These are phyloP conservation scores for Fragosphaeria purpurea DNA, from an alignment of 2,329 filamentous ascomycete species.

Conservation along the genomic window DNA sequence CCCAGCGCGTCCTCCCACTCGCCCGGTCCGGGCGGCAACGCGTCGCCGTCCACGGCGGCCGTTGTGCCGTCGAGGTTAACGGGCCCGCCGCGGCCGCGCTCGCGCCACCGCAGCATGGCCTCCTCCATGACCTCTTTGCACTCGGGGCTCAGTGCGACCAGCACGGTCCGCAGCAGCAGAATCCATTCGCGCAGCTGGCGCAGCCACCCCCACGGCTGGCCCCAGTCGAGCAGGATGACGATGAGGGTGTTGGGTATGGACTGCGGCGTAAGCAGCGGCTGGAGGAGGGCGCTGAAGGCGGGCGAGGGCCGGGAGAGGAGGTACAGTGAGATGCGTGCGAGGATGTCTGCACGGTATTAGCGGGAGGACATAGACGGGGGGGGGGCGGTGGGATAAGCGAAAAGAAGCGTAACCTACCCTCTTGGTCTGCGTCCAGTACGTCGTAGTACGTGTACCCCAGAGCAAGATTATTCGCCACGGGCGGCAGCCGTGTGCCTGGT, in stretches of 20 bases:
- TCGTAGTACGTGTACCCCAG: conserved; percentile 93
- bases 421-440: conserved; percentile 85
- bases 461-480: conserved; percentile 84
- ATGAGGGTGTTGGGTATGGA: conserved; percentile 79
- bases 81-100: conserved; percentile 58
- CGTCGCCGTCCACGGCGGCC: conserved; percentile 49
- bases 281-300: conserved; percentile 72
- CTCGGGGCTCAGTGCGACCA: conserved; percentile 62
- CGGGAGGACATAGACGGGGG: too few relatives aligned
- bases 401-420: conserved; percentile 52
- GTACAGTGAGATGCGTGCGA: conserved; percentile 83
- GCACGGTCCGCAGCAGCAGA: conserved; percentile 66
- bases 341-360: conserved; percentile 52
- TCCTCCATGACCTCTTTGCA: conserved; percentile 81
- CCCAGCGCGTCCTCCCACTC: conserved; percentile 90
- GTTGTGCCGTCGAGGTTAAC: conserved; percentile 52
- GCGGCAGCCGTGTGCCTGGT: conserved; percentile 49
- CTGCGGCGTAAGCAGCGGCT: conserved; percentile 73
- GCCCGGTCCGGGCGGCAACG: conserved; percentile 72
- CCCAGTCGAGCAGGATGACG: conserved; percentile 91
- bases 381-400: not conserved
- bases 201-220: conserved; percentile 86
- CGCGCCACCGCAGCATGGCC: conserved; percentile 69
- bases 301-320: conserved; percentile 77
- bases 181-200: conserved; percentile 85